Evolutionary conservation across 108 stramenopile species (phyloP).

Genomic region (Schizochytrium sp.): DNA sequence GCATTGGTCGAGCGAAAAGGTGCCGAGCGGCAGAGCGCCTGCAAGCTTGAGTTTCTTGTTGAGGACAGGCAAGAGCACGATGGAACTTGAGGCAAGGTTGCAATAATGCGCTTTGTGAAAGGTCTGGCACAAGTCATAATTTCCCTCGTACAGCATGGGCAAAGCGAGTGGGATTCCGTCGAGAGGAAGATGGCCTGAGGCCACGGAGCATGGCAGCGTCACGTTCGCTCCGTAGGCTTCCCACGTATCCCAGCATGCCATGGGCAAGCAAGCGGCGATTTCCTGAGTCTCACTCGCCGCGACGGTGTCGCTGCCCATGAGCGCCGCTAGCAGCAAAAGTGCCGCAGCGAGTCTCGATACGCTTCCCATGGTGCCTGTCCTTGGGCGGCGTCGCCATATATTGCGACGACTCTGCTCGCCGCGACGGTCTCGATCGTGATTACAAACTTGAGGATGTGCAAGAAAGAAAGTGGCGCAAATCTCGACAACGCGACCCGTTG

Average conservation of each 20-base stretch:
- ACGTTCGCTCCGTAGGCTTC: neutral
- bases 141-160: neutral
- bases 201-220: neutral
- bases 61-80: neutral
- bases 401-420: too few relatives aligned
- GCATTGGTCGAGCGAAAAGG: neutral
- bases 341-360: too few relatives aligned
- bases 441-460: too few relatives aligned
- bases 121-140: neutral
- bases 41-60: neutral
- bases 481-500: neutral
- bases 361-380: too few relatives aligned
- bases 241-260: neutral
- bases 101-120: neutral
- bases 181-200: neutral
- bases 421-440: too few relatives aligned
- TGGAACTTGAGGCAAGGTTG: neutral
- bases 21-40: neutral
- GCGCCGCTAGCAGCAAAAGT: neutral
- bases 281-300: too few relatives aligned
- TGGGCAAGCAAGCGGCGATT: neutral
- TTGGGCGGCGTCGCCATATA: too few relatives aligned
- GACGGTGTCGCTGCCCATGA: neutral
- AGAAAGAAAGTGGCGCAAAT: too few relatives aligned
- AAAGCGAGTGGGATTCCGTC: neutral